Evolutionary conservation across 805 yeast species (phyloP).

Genomic region (Lipomyces chichibuensis): DNA sequence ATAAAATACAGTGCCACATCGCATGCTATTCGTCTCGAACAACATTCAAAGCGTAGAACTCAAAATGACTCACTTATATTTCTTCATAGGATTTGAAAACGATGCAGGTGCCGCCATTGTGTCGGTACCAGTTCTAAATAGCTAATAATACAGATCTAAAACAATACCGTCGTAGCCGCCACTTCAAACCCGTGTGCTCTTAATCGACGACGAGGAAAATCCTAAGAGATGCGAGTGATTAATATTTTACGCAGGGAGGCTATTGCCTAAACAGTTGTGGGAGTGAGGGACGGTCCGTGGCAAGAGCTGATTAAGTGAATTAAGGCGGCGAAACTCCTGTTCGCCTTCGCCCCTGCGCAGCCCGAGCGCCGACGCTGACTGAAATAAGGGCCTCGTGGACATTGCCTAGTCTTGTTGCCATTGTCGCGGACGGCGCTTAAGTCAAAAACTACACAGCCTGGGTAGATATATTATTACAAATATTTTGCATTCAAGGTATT

Average conservation of each 20-base stretch:
- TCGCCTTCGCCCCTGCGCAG: not conserved
- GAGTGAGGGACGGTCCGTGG: not conserved
- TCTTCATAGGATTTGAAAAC: conserved; percentile 42
- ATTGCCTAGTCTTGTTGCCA: not conserved
- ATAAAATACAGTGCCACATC: not conserved
- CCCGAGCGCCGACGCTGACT: not conserved
- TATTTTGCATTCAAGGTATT: no score
- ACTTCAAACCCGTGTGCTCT: not conserved
- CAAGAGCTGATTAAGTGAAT: not conserved
- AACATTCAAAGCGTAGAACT: not conserved
- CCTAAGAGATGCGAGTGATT: not conserved
- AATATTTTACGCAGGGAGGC: not conserved
- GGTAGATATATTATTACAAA: not conserved
- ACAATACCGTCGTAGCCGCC: not conserved
- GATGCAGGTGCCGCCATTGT: conserved; percentile 24
- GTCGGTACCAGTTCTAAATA: not conserved
- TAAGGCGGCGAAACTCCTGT: no score
- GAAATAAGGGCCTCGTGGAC: not conserved
- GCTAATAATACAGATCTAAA: not conserved
- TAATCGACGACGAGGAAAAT: not conserved
- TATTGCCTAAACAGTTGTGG: not conserved
- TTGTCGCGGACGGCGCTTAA: not conserved
- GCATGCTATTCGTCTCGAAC: not conserved
- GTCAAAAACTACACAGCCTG: not conserved
- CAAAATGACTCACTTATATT: conserved; percentile 44